Percentiles rank a stretch among this genome's conserved stretches.
phyloP scores from a whole-genome alignment of 768 basidiomycete species.

The Leucosporidium creatinivorum region DNA sequence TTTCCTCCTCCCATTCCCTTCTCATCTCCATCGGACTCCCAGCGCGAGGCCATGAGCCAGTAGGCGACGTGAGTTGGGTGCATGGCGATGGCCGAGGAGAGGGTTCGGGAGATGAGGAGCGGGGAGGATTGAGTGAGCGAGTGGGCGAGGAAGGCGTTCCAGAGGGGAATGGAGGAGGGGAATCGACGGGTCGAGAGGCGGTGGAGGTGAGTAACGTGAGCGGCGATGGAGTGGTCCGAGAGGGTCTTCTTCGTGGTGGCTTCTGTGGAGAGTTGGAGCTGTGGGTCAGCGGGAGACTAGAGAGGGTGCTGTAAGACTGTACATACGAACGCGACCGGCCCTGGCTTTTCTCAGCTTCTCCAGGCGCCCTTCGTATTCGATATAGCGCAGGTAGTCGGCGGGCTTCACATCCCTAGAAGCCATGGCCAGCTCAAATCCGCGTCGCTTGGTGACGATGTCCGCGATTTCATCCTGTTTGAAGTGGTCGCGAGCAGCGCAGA shows the following conservation, averaged over 20 bases:
- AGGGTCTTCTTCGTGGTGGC: conserved; percentile 21
- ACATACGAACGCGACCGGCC: conserved; percentile 29
- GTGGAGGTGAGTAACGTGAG: conserved; percentile 36
- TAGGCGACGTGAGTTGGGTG: conserved; percentile 32
- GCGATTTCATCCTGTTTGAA: conserved; percentile 36
- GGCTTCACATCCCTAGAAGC: conserved; percentile 37
- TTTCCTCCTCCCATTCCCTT: conserved; percentile 37
- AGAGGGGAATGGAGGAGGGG: conserved; percentile 31
- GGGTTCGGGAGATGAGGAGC: conserved; percentile 30
- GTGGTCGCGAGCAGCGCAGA: neutral
- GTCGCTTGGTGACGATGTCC: conserved; percentile 37
- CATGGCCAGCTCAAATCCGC: conserved; percentile 35
- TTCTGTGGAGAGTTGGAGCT: conserved; percentile 8
- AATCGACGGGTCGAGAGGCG: conserved; percentile 28
- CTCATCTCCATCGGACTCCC: conserved; percentile 35
- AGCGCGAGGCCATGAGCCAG: conserved; percentile 36
- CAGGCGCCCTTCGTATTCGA: conserved; percentile 38
- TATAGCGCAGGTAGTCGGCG: conserved; percentile 38
- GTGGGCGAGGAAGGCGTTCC: conserved; percentile 35
- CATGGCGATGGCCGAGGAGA: conserved; percentile 33
- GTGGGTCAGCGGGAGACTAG: neutral
- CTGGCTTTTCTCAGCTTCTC: conserved; percentile 36
- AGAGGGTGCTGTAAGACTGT: neutral
- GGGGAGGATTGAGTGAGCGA: conserved; percentile 27
- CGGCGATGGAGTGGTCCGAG: conserved; percentile 35